phyloP scores from a whole-genome alignment of 2,329 filamentous ascomycete genomes.

The Magnaporthiopsis rhizophila region DNA sequence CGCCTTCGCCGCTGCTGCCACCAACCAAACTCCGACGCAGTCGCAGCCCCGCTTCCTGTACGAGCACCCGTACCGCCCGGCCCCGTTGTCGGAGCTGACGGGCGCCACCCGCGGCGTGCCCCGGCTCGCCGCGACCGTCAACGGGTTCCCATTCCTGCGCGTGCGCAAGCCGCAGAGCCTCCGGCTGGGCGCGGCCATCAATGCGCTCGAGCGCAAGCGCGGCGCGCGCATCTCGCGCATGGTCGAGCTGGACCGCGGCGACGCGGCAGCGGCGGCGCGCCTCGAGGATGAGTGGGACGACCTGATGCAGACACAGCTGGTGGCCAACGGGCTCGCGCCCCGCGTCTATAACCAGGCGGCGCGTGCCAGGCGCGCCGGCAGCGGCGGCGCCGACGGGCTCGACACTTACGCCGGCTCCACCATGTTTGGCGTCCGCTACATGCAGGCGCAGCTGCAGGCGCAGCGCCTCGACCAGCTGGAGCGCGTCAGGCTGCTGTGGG shows the following conservation, averaged over 20 bases:
- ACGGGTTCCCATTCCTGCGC: conserved; percentile 56
- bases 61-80: conserved; percentile 35
- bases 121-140: conserved; percentile 41
- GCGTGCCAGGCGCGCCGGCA: conserved; percentile 10
- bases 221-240: conserved; percentile 30
- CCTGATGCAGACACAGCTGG: conserved; percentile 27
- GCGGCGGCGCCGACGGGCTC: conserved; percentile 4
- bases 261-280: conserved; percentile 17
- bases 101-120: conserved; percentile 46
- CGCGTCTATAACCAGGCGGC: conserved; percentile 26
- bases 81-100: conserved; percentile 35
- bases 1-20: conserved; percentile 15
- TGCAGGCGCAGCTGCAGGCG: conserved; percentile 22
- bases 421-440: conserved; percentile 10
- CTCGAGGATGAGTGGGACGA: conserved; percentile 44
- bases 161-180: conserved; percentile 56
- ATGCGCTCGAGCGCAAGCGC: conserved; percentile 39
- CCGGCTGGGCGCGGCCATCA: conserved; percentile 49
- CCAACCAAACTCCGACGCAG: conserved; percentile 14
- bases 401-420: conserved; percentile 23
- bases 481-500: conserved; percentile 29
- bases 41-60: conserved; percentile 35
- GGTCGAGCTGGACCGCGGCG: conserved; percentile 30
- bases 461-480: conserved; percentile 32
- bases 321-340: conserved; percentile 24